A percentile compares a stretch with the other conserved stretches of the same genome.
Evolutionary conservation across 495 filamentous ascomycete genomes (phyloP).

Genomic region (Wilcoxina mikolae): DNA sequence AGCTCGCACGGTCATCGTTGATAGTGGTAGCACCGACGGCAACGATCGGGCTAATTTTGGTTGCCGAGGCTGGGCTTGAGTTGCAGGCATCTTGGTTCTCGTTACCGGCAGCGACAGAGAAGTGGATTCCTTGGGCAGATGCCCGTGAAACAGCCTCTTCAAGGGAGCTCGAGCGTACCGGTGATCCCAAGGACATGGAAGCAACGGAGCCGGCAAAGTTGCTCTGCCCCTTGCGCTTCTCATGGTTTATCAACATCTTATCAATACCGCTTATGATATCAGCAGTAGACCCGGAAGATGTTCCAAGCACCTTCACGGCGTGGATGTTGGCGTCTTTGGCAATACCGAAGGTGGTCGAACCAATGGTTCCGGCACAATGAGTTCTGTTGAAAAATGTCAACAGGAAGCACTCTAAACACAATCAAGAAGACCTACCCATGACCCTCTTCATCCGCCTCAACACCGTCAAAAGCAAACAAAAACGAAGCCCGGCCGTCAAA

Average conservation of each 20-base stretch:
- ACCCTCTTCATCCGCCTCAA: conserved; percentile 31
- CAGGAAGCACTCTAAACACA: neutral
- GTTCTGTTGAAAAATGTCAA: conserved; percentile 22
- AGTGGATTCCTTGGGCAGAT: conserved; percentile 41
- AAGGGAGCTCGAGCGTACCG: conserved; percentile 35
- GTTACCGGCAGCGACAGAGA: conserved; percentile 54
- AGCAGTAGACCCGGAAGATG: conserved; percentile 39
- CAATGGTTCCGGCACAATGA: conserved; percentile 56
- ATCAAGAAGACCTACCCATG: conserved; percentile 27
- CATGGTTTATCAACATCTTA: conserved; percentile 38
- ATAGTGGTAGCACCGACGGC: conserved; percentile 47
- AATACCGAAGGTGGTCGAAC: conserved; percentile 48
- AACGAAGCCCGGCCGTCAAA: conserved; percentile 35
- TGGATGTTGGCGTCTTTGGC: conserved; percentile 52
- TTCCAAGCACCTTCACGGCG: conserved; percentile 52
- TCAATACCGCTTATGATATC: conserved; percentile 48
- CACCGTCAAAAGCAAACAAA: conserved; percentile 29
- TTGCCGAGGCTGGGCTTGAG: conserved; percentile 42
- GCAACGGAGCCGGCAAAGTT: conserved; percentile 32
- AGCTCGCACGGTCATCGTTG: conserved; percentile 38
- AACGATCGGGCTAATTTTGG: conserved; percentile 33
- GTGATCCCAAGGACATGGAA: conserved; percentile 22
- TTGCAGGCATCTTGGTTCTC: conserved; percentile 41
- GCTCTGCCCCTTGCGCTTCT: conserved; percentile 29
- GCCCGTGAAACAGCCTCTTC: conserved; percentile 44